Evolutionary conservation across 176 grass and related monocot genomes (phyloP), one percentile per base, ranked within the genome.

Genomic region (Raddia guianensis): DNA sequence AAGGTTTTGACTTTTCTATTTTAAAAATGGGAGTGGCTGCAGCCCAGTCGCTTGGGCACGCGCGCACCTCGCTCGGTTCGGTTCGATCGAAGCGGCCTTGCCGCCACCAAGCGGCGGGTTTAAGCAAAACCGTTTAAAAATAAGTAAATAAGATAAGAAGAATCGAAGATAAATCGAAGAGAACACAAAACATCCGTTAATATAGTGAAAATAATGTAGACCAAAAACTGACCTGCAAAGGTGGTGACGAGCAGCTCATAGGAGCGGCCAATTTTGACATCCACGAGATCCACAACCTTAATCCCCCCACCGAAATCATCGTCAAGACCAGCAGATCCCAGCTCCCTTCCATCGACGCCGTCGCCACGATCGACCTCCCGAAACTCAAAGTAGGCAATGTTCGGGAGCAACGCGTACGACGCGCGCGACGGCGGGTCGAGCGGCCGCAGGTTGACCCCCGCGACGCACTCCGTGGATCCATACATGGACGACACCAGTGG

Each of bases 341-440:
- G n/a, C 5, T 1, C 20, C 9, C 55, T 61, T 11, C 66, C 66
- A 5, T 58, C 72, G 8, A 27, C 27, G 27, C 27, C 27, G 27
- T 8, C 9, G 32, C 40, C 61, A 53, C 3, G 32, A 54, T 61
- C 62, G 18, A 82, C 50, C 49, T 85, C 67, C 5, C 42, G 12
- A 20, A 90, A 90, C 67, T 90, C 87, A 8, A 75, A 90, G 78
- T 82, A 85, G 56, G 61, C 76, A 74, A 90, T 90, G 72, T 90
- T 90, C 12, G 83, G 87, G 21, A 90, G 72, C 47, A 89, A 48
- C 0, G 77, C 70, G 19, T 90, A 90, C 0, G 78, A 86, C 13
- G 72, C 78, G 6, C 32, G 32, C 0, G 66, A 64, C 8, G 83
- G 87, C 37, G 35, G 58, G 63, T 86, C 83, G 8, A 90, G 49